phyloP scores from a whole-genome alignment of 2,329 filamentous ascomycete genomes.

The Alternaria viburni region DNA sequence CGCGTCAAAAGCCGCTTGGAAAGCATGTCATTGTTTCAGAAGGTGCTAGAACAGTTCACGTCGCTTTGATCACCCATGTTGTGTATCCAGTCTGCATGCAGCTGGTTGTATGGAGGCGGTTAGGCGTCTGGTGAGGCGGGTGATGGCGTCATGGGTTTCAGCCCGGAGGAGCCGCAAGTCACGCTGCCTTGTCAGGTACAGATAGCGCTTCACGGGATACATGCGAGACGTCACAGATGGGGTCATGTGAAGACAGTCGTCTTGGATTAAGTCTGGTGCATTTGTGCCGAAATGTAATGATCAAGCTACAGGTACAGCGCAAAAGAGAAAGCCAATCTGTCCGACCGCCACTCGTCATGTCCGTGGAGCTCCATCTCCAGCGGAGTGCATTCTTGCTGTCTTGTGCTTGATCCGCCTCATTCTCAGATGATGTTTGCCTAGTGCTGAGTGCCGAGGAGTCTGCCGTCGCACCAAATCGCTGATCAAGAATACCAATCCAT shows the following conservation, averaged over 20 bases:
- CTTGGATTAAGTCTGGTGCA: slow-evolving; percentile 23
- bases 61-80: not conserved
- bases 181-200: slow-evolving; percentile 33
- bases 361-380: not conserved
- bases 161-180: slow-evolving; percentile 39
- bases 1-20: not conserved
- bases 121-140: slow-evolving; percentile 20
- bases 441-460: slow-evolving; percentile 8
- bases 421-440: slow-evolving; percentile 10
- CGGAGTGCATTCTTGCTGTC: not conserved
- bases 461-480: slow-evolving; percentile 8
- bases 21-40: not conserved
- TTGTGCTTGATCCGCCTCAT: slow-evolving; percentile 5
- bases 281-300: slow-evolving; percentile 25
- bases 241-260: not conserved
- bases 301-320: slow-evolving; percentile 30
- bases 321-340: slow-evolving; percentile 18
- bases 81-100: not conserved
- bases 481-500: slow-evolving; percentile 20
- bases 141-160: slow-evolving; percentile 45
- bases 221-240: slow-evolving; percentile 1
- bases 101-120: not conserved
- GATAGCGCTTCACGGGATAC: slow-evolving; percentile 15
- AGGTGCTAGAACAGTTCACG: not conserved
- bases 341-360: not conserved